Base-by-base conservation (phyloP, 2,329 filamentous ascomycete genomes). In the Penicillium sp. region DNA sequence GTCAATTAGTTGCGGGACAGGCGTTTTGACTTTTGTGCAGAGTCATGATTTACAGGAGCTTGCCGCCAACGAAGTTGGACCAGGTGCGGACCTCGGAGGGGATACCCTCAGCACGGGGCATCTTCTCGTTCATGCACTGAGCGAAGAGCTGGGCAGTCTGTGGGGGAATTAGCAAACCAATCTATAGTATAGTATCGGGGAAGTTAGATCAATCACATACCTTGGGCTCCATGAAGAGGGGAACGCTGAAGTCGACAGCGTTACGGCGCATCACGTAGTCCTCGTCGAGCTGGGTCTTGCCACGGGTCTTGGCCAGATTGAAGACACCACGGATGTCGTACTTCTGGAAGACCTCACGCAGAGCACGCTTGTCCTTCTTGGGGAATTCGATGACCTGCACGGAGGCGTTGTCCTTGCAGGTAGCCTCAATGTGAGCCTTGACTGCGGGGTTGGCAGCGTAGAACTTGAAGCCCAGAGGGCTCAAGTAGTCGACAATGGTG, bases 201-300 rank as follows among this genome's bases (percentile, higher is more conserved):
- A 22, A 47, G 11, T 37, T 18, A 14, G 9, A 40, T 22, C 4
- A 27, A 15, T 23, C 63, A 75, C 85, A 79, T 81, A 95, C 92
- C 88, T 94, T 93, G 52, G 92, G 91, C 81, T 97, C 93, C 92
- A 97, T 97, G 77, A 99, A 97, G 54, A 99, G 82, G 47, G 94
- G 94, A 29, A 97, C 92, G 66, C 93, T 93, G 75, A 99, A 99
- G 79, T 99, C 94, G 54, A 99, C 94, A 26, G 94, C 94, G 72
- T 99, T 99, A 73, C 94, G 86, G 69, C 94, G 86, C 93, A 97
- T 97, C 54, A 99, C 92, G 69, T 99, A 99, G 80, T 99, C 92
- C 70, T 95, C 90, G 72, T 99, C 94, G 58, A 89, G 80, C 58
- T 90, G 81, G 35, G 89, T 93, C 82, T 90, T 92, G 58, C 87